Percentiles rank a stretch among this genome's conserved stretches.
Conservation (phyloP, 148 eudicot genomes). For the Gaultheria prostrata region DNA sequence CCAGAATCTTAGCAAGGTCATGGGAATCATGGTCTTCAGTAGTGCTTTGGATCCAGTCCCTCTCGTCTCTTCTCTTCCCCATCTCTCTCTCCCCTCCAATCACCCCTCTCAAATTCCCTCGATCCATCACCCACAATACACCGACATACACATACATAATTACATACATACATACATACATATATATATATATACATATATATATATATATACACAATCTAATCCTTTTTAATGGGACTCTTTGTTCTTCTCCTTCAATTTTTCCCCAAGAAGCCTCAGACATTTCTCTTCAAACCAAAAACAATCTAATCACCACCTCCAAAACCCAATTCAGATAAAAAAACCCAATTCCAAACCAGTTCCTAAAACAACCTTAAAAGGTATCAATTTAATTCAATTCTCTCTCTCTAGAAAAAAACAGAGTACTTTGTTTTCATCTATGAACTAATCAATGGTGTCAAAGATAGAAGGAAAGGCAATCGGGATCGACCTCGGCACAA, state of each 20-base stretch:
- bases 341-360: neutral
- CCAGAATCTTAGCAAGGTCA: no score
- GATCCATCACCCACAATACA: neutral
- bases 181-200: neutral
- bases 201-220: no score
- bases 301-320: neutral
- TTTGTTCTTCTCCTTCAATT: no score
- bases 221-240: no score
- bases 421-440: no score
- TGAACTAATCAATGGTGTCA: slow-evolving; percentile 12
- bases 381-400: neutral
- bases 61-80: slow-evolving; percentile 10
- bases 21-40: no score
- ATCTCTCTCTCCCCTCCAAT: neutral
- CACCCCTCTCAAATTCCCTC: slow-evolving; percentile 14
- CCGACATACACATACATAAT: no score
- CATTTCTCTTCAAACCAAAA: no score
- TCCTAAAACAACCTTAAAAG: no score
- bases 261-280: no score
- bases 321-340: neutral
- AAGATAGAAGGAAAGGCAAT: slow-evolving; percentile 24
- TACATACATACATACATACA: no score
- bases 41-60: no score
- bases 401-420: neutral
- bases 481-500: slow-evolving; percentile 31